Percentiles rank a stretch among this genome's conserved stretches.
These are phyloP conservation scores for Mortierella sp. DNA, from an alignment of 371 early-diverging fungal species.

Conservation along the genomic window DNA sequence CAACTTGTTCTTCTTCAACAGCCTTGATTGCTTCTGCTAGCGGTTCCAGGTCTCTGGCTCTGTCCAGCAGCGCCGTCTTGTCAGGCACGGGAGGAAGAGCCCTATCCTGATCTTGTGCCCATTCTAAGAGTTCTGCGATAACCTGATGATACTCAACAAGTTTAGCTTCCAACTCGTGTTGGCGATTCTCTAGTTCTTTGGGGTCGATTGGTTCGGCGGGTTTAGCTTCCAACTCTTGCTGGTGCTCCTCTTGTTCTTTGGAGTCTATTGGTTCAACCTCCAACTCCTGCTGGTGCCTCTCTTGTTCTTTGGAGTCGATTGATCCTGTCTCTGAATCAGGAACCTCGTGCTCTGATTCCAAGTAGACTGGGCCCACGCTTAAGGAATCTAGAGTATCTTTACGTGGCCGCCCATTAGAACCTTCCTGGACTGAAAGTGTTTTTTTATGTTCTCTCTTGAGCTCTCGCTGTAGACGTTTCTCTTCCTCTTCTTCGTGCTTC, in stretches of 20 bases:
- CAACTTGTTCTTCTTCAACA: slow-evolving; percentile 40
- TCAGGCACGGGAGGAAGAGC: slow-evolving; percentile 31
- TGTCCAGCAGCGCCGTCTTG: slow-evolving; percentile 38
- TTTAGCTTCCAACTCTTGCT: slow-evolving; percentile 31
- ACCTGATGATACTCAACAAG: slow-evolving; percentile 46
- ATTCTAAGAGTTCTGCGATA: slow-evolving; percentile 43
- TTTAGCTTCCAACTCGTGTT: slow-evolving; percentile 37
- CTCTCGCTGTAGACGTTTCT: slow-evolving; percentile 27
- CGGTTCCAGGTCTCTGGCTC: slow-evolving; percentile 48
- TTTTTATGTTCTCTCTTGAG: slow-evolving; percentile 45
- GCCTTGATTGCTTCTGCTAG: slow-evolving; percentile 32
- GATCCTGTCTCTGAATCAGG: slow-evolving; percentile 23
- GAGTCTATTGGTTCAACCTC: slow-evolving; percentile 19
- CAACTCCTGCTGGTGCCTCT: slow-evolving; percentile 29
- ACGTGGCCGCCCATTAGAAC: neutral
- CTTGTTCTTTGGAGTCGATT: slow-evolving; percentile 24
- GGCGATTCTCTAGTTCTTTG: slow-evolving; percentile 25
- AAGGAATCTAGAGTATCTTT: slow-evolving; percentile 3
- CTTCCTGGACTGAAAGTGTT: slow-evolving; percentile 9
- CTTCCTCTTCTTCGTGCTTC: slow-evolving; percentile 43
- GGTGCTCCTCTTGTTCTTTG: slow-evolving; percentile 26
- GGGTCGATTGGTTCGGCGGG: slow-evolving; percentile 13
- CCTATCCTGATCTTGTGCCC: slow-evolving; percentile 36
- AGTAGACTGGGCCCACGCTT: slow-evolving; percentile 10
- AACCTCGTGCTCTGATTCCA: slow-evolving; percentile 34